These are phyloP conservation scores for Plasmodium reichenowi DNA, from an alignment of 169 alveolate species.

Conservation along the genomic window DNA sequence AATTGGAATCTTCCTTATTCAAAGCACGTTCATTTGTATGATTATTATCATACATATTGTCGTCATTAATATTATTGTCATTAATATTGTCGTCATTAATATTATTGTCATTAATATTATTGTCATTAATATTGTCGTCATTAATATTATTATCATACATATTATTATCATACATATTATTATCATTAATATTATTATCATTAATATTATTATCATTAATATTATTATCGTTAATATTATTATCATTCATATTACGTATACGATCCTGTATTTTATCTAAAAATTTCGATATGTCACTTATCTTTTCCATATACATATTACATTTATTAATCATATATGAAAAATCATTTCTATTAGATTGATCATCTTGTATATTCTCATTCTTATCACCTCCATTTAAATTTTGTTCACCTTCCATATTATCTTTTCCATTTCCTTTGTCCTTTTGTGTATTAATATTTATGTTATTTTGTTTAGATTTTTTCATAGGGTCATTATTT, in stretches of 20 bases:
- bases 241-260: conserved; percentile 19
- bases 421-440: conserved; percentile 11
- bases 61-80: not conserved
- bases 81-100: not conserved
- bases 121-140: not conserved
- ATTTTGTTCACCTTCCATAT: not conserved
- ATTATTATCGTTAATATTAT: conserved; percentile 19
- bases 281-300: conserved; percentile 60
- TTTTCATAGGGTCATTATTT: not conserved
- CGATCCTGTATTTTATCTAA: conserved; percentile 48
- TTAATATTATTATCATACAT: not conserved
- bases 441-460: conserved; percentile 9
- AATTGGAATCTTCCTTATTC: conserved; percentile 30
- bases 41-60: not conserved
- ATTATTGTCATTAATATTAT: not conserved
- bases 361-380: conserved; percentile 9
- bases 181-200: conserved; percentile 78
- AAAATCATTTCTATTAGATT: conserved; percentile 13
- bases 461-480: too few species aligned
- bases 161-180: not conserved
- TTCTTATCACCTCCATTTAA: conserved; percentile 7
- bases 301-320: conserved; percentile 68
- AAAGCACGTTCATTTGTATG: conserved; percentile 73
- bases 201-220: conserved; percentile 57
- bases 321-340: conserved; percentile 59